Base-by-base conservation (phyloP, 1,284 basidiomycete genomes). In the Trichosporon coremiiforme region DNA sequence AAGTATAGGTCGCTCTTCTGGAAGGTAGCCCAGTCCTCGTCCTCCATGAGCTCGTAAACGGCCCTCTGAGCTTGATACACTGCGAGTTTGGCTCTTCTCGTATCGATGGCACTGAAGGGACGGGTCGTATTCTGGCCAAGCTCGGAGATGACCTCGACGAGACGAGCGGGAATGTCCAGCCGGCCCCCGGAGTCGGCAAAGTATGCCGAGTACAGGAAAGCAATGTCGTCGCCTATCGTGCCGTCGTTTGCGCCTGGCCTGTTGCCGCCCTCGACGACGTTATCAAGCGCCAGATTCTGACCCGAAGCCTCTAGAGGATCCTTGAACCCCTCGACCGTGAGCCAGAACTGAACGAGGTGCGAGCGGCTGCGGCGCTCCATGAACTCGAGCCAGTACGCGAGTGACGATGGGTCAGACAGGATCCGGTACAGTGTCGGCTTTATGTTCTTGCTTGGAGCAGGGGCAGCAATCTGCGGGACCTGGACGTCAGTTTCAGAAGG, bases 381-480 rank as follows among this genome's bases (percentile, higher is more conserved):
- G 78, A 93, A 96, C 83, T 99, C 96, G 89, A 98, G 95, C 84
- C 96, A 94, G 80, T 96, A 96, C 1, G 92, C 94, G 0, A 98
- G 87, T 0, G 94, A 93, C 35, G 90, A 91, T 0, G 95, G 93
- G 75, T 94, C 94, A 41, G 89, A 86, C 0, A 98, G 88, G 55
- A 98, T 87, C 64, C 93, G 90, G 57, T 78, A 74, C 7, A 82
- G 77, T 35, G 67, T 75, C 62, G 75, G 64, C 20, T 60, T 62
- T 33, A 67, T 35, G 0, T 41, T 29, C n/a, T 33, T 31, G 41
- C 57, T 22, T 1, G 57, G 29, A 3, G 31, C 57, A 5, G 57
- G 57, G 3, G 13, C 31, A 15, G 17, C 29, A 9, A 62, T 12
- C 17, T 33, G 57, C 57, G 57, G 12, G 57, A 31, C 38, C 57